Evolutionary conservation across 768 basidiomycete genomes (phyloP).

Genomic region (Boletus tylopilopsis): DNA sequence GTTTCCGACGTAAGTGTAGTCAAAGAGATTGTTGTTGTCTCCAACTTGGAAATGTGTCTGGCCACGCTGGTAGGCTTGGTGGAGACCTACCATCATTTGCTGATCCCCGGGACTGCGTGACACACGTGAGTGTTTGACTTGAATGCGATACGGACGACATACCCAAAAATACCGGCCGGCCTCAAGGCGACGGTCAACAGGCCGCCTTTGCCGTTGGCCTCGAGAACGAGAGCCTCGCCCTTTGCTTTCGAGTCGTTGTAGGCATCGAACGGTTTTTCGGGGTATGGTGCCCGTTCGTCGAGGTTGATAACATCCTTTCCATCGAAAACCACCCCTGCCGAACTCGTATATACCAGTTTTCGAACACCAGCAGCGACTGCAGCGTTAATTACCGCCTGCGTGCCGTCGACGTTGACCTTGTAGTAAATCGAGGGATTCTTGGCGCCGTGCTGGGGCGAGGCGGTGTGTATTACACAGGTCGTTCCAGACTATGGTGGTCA

Average conservation of each 20-base stretch:
- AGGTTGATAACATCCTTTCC: slow-evolving; percentile 76
- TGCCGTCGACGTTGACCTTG: slow-evolving; percentile 94
- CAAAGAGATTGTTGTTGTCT: slow-evolving; percentile 88
- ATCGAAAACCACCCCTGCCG: slow-evolving; percentile 87
- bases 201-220: slow-evolving; percentile 81
- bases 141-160: slow-evolving; percentile 33
- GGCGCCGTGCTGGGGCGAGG: slow-evolving; percentile 72
- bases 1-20: slow-evolving; percentile 86
- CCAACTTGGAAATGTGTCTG: slow-evolving; percentile 95
- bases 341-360: slow-evolving; percentile 93
- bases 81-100: slow-evolving; percentile 77
- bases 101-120: slow-evolving; percentile 81
- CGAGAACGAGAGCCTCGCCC: slow-evolving; percentile 79
- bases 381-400: slow-evolving; percentile 78
- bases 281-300: slow-evolving; percentile 82
- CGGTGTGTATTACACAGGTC: slow-evolving; percentile 94
- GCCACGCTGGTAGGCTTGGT: slow-evolving; percentile 70
- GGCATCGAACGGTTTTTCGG: slow-evolving; percentile 74
- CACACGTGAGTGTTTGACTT: no score
- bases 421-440: slow-evolving; percentile 71
- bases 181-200: slow-evolving; percentile 86
- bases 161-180: slow-evolving; percentile 97
- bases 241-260: slow-evolving; percentile 95
- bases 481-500: slow-evolving; percentile 56
- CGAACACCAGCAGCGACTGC: slow-evolving; percentile 67